Evolutionary conservation across 257 asterid species (phyloP).

Genomic region (Scutellaria minor): DNA sequence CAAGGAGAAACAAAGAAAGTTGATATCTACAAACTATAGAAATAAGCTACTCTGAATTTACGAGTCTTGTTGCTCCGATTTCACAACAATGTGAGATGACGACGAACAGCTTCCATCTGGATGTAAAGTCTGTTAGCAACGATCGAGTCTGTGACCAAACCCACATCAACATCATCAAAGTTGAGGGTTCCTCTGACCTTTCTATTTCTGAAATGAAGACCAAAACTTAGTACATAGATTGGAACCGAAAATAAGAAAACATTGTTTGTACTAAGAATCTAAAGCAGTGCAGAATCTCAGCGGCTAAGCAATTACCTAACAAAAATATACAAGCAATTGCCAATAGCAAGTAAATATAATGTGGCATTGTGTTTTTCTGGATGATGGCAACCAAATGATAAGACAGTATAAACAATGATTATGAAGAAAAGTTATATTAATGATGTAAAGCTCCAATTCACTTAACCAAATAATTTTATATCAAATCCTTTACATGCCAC

Average conservation of each 20-base stretch:
- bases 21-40: slow-evolving; percentile 48
- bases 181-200: slow-evolving; percentile 74
- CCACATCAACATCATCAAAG: slow-evolving; percentile 81
- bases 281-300: not conserved
- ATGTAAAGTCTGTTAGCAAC: slow-evolving; percentile 76
- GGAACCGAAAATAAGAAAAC: not conserved
- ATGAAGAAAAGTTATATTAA: not conserved
- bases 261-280: not conserved
- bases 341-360: not conserved
- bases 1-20: not conserved
- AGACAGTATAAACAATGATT: not conserved
- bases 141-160: slow-evolving; percentile 85
- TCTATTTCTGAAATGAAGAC: slow-evolving; percentile 57
- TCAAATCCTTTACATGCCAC: slow-evolving; percentile 2
- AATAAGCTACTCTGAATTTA: slow-evolving; percentile 35
- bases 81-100: slow-evolving; percentile 49
- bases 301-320: not conserved
- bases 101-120: slow-evolving; percentile 58
- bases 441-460: slow-evolving; percentile 1
- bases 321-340: not conserved
- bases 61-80: slow-evolving; percentile 72
- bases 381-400: slow-evolving; percentile 2
- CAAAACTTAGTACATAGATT: too few species aligned
- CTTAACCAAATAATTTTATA: not conserved
- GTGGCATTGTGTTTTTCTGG: not conserved